Conservation (phyloP, 805 yeast genomes). For the Dipodascus albidus region DNA sequence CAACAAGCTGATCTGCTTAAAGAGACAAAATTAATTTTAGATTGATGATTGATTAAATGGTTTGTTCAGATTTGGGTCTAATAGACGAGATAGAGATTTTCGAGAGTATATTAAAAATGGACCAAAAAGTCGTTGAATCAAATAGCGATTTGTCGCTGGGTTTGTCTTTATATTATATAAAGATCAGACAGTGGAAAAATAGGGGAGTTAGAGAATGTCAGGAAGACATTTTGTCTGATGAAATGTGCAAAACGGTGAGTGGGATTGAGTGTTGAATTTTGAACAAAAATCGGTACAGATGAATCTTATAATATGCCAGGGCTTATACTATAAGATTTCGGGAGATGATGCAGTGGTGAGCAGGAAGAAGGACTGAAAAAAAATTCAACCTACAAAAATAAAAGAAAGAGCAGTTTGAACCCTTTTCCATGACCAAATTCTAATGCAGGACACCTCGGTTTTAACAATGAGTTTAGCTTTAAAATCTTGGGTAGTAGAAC, state of each 20-base stretch:
- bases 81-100: too few species aligned
- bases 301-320: not conserved
- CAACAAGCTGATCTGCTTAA: too few species aligned
- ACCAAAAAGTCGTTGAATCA: too few species aligned
- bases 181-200: not conserved
- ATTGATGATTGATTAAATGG: too few species aligned
- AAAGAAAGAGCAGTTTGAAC: not conserved
- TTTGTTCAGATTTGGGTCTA: too few species aligned
- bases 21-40: too few species aligned
- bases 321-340: not conserved
- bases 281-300: not conserved
- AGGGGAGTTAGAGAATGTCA: not conserved
- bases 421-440: not conserved
- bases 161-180: too few species aligned
- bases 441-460: too few species aligned
- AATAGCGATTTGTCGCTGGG: too few species aligned
- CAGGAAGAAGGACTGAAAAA: not conserved
- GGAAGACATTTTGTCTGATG: conserved; percentile 2
- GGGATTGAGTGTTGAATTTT: not conserved
- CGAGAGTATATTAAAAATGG: too few species aligned
- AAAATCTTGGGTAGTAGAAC: too few species aligned
- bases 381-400: not conserved
- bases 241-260: not conserved
- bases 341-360: not conserved
- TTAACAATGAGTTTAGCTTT: too few species aligned